Evolutionary conservation across 192 early-diverging fungal species (phyloP), one percentile per base, ranked within the genome.

Genomic region (Rhizoclosmatium sp.): DNA sequence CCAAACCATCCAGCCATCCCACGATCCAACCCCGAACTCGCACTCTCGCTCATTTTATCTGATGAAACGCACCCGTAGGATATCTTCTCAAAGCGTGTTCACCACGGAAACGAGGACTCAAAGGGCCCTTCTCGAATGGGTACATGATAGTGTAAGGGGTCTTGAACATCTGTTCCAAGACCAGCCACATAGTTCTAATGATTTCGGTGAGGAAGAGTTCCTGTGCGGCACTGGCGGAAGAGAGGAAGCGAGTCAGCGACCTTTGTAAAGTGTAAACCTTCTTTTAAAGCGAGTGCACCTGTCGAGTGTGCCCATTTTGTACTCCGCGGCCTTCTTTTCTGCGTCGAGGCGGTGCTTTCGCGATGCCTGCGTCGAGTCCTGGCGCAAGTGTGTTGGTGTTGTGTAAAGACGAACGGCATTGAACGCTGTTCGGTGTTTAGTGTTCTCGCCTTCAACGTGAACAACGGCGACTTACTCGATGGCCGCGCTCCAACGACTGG

Each of bases 71-170:
- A 94, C 93, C 97, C 40, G 94, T 94, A 59, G 96, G 95, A 81
- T 99, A 99, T 75, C 97, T 88, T 76, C 97, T 89, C 66, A 99
- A 82, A 14, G 97, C 96, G 83, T 99, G 97, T 87, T 99, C 97
- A 31, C 97, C 97, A 66, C 97, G 90, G 92, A 99, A 99, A 65
- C 97, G 86, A 49, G 97, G 95, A 62, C 91, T 93, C 60, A 99
- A 77, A 16, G 95, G 92, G 4, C 96, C 97, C 90, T 99, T 99
- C 82, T 99, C 97, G 75, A 89, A 92, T 39, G 97, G 97, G 82
- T 99, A 99, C 86, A 94, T 93, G 76, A 99, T 93, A 16, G 97
- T 99, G 84, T 96, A 99, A 12, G 97, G 95, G 67, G 95, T 93
- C 62, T 95, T 92, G 92, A 99, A 94, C 82, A 96, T 94, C 71